Conservation (phyloP, 2,329 filamentous ascomycete genomes). For the Aureobasidium sp. region DNA sequence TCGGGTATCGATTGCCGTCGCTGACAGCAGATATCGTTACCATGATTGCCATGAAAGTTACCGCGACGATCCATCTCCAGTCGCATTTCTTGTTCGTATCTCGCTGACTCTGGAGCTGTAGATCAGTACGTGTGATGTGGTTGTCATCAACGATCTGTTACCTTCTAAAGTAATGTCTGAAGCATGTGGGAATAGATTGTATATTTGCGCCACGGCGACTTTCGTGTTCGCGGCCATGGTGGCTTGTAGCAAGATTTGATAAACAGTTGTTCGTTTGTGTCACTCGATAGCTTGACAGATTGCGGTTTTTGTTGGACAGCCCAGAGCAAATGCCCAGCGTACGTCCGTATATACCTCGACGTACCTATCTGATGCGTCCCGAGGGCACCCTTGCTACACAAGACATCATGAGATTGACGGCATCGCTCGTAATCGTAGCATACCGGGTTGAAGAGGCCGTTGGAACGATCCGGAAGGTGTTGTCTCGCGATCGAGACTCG, state of each 20-base stretch:
- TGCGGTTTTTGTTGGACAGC: background rate
- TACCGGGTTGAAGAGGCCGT: background rate
- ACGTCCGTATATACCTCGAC: background rate
- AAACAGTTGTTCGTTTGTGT: background rate
- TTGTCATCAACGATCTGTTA: background rate
- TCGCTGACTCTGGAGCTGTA: background rate
- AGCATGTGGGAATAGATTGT: background rate
- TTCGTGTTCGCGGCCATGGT: background rate
- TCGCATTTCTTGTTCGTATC: background rate
- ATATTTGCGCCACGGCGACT: background rate
- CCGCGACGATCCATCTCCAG: conserved; percentile 3
- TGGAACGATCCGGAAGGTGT: background rate
- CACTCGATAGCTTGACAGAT: background rate
- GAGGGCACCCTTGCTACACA: background rate
- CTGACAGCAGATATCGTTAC: background rate
- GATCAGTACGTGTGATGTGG: background rate
- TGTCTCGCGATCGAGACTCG: background rate
- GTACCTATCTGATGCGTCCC: background rate
- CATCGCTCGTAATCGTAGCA: background rate
- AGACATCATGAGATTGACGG: background rate
- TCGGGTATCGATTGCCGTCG: background rate
- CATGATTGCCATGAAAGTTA: background rate
- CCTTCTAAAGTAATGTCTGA: background rate
- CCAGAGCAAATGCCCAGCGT: background rate
- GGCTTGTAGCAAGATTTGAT: background rate